These are phyloP conservation scores for Mycena olivaceomarginata DNA, from an alignment of 768 basidiomycete genomes.

Conservation along the genomic window DNA sequence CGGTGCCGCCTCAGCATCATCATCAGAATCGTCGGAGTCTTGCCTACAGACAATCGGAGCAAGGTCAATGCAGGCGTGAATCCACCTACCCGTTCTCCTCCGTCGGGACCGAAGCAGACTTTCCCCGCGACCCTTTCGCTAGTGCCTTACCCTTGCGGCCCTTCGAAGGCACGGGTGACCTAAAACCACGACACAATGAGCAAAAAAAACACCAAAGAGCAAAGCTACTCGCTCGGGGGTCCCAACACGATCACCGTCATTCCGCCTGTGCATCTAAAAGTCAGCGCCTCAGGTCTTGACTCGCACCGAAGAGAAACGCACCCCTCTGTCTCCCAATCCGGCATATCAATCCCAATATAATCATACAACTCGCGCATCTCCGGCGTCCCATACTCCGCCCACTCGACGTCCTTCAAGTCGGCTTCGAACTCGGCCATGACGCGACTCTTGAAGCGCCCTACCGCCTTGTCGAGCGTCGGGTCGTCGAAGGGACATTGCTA, in stretches of 20 bases:
- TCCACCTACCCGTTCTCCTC: slow-evolving; percentile 21
- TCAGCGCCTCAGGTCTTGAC: not conserved
- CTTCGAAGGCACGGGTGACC: slow-evolving; percentile 21
- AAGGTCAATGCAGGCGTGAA: not conserved
- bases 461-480: slow-evolving; percentile 69
- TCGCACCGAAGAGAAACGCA: not conserved
- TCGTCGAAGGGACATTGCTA: slow-evolving; percentile 80
- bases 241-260: not conserved
- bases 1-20: not conserved
- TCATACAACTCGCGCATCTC: slow-evolving; percentile 64
- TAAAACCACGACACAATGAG: slow-evolving; percentile 1
- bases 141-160: slow-evolving; percentile 21
- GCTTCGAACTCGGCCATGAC: slow-evolving; percentile 66
- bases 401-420: slow-evolving; percentile 63
- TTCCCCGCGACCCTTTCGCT: slow-evolving; percentile 13
- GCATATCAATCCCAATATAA: slow-evolving; percentile 62
- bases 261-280: not conserved
- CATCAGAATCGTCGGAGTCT: not conserved
- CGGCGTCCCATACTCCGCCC: slow-evolving; percentile 60
- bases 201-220: too few species aligned
- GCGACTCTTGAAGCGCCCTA: slow-evolving; percentile 71
- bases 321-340: slow-evolving; percentile 20
- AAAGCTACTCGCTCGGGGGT: slow-evolving; percentile 20
- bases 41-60: not conserved
- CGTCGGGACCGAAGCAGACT: not conserved